phyloP scores from a whole-genome alignment of 495 filamentous ascomycete species.

The Tirmania nivea region DNA sequence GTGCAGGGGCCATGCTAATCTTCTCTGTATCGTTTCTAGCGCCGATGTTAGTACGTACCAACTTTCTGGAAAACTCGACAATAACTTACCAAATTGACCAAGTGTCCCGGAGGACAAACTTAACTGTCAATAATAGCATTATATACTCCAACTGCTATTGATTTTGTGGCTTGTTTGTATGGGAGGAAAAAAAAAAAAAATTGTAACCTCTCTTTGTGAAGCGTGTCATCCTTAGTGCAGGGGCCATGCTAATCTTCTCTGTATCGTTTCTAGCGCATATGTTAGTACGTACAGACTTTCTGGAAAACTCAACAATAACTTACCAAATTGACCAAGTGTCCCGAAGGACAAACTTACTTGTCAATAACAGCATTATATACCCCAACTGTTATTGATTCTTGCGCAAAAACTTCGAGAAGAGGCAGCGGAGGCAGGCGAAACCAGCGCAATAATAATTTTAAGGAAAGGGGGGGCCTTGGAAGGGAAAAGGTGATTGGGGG shows the following conservation, averaged over 20 bases:
- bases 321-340: conserved; percentile 57
- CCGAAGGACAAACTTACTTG: conserved; percentile 29
- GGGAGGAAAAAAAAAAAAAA: conserved; percentile 26
- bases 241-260: conserved; percentile 99
- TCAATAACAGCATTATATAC: not conserved
- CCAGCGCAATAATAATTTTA: too few species aligned
- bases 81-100: conserved; percentile 41
- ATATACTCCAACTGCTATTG: not conserved
- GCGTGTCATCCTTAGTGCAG: conserved; percentile 99
- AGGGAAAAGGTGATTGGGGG: not conserved
- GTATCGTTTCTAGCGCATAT: conserved; percentile 33
- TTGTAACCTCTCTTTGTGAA: conserved; percentile 88
- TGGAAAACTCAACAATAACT: conserved; percentile 26
- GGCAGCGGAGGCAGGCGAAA: not conserved
- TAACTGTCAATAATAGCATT: not conserved
- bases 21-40: conserved; percentile 55
- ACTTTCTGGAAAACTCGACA: conserved; percentile 29
- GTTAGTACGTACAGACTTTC: conserved; percentile 13
- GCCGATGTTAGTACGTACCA: conserved; percentile 6
- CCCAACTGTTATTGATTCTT: not conserved
- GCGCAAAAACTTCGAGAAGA: not conserved
- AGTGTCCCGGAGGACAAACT: conserved; percentile 43
- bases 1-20: conserved; percentile 99
- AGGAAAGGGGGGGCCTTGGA: not conserved
- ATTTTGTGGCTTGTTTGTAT: too few species aligned